phyloP scores from a whole-genome alignment of 1,284 basidiomycete genomes.

The Puccinia coronata region DNA sequence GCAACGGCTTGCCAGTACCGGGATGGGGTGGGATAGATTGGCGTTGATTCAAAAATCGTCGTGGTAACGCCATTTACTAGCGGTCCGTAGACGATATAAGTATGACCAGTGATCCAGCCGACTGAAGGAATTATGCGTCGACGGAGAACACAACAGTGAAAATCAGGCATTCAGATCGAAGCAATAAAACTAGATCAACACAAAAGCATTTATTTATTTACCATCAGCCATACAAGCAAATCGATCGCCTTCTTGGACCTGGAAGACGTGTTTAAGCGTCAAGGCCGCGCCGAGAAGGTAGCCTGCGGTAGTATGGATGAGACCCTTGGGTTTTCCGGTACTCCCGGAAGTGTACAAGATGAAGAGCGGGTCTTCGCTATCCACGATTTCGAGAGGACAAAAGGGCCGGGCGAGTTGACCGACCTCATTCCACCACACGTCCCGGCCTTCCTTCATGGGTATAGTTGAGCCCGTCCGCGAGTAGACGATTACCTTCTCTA shows the following conservation, averaged over 20 bases:
- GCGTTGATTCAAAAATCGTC: constrained; percentile 93
- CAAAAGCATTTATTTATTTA: constrained; percentile 52
- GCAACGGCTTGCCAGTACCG: constrained; percentile 97
- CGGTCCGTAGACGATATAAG: constrained; percentile 96
- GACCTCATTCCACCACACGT: constrained; percentile 97
- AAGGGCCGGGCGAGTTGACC: constrained; percentile 78
- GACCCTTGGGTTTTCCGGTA: constrained; percentile 95
- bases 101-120: constrained; percentile 99
- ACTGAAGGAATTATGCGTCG: constrained; percentile 60
- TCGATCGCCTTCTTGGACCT: constrained; percentile 70
- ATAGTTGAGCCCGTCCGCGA: constrained; percentile 82
- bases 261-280: constrained; percentile 83
- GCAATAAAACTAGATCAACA: no score
- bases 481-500: constrained; percentile 81
- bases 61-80: constrained; percentile 82
- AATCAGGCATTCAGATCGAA: constrained; percentile 52
- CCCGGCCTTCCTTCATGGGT: constrained; percentile 79
- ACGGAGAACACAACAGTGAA: constrained; percentile 52
- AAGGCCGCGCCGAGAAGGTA: constrained; percentile 61
- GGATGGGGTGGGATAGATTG: constrained; percentile 91
- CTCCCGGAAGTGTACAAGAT: constrained; percentile 85
- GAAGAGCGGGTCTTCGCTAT: constrained; percentile 90
- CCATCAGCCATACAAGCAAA: constrained; percentile 97
- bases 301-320: constrained; percentile 89
- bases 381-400: constrained; percentile 83